Evolutionary conservation across 1,284 basidiomycete genomes (phyloP), one percentile per base, ranked within the genome.

Genomic region (Albatrellus sp.): DNA sequence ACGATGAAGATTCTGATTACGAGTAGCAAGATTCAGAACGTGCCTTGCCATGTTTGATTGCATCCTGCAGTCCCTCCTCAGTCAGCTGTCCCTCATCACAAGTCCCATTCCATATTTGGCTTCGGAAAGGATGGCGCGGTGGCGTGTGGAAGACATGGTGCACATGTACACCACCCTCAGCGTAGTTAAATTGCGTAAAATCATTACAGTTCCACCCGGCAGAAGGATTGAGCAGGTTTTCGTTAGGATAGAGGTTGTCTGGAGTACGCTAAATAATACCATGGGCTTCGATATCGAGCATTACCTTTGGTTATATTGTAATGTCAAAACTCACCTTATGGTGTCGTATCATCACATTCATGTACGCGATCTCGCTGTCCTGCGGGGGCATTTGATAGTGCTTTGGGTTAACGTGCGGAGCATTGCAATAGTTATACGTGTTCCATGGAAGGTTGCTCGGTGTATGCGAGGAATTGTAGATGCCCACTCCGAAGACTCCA

Each of bases 81-180:
- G 74, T 75, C 32, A 76, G 60, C 51, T 74, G 73, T 20, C 75
- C 75, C 12, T 61, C 49, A 51, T 75, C 71, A 53, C 73, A 76
- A 2, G 67, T 71, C 5, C 73, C 75, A 34, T 67, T 62, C 73
- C 74, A 76, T n/a, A 77, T 63, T 43, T 63, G 58, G n/a, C 54
- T 56, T 24, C 63, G 57, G 48, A 75, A 72, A 1, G 74, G 69
- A 46, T 75, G 69, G 61, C 59, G 57, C 5, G 60, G 48, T 1
- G 69, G 69, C 34, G 60, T 64, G 36, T 54, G 39, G 5, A 63
- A 66, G 40, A 66, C 48, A 48, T 69, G 68, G 43, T 61, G 68
- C 28, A 75, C 60, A 2, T 53, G 58, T 9, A 59, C 50, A 1
- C 60, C 60, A 3, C 60, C 59, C 4, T 52, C 59, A 8, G 55